Evolutionary conservation across 441 rosid genomes (phyloP).

Genomic region (Corymbia citriodora): DNA sequence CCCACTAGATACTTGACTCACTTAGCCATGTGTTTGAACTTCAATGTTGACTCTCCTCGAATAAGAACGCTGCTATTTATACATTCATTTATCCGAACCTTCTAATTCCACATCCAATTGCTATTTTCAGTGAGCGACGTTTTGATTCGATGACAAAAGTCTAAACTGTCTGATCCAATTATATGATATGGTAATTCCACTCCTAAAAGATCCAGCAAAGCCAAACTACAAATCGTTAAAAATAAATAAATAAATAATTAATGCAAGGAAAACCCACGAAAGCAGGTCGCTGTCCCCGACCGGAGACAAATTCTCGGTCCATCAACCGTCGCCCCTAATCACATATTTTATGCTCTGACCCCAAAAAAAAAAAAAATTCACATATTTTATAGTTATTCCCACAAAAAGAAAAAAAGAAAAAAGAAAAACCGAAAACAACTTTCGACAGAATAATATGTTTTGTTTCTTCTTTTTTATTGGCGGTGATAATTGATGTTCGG

Average conservation of each 20-base stretch:
- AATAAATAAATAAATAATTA: not conserved
- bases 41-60: not conserved
- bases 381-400: not conserved
- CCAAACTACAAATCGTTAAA: not conserved
- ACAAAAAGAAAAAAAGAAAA: not conserved
- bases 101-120: fast-evolving
- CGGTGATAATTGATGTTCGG: not conserved
- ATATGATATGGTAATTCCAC: not conserved
- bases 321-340: not conserved
- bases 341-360: not conserved
- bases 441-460: not conserved
- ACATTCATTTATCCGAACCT: not conserved
- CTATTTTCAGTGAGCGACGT: fast-evolving
- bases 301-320: not conserved
- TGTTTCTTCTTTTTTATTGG: not conserved
- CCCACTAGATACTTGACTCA: not conserved
- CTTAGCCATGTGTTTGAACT: not conserved
- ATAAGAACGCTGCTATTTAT: not conserved
- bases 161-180: not conserved
- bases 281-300: not conserved
- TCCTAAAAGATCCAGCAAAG: not conserved
- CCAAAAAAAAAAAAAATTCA: not conserved
- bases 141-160: not conserved
- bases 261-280: not conserved
- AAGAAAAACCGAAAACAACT: not conserved